Evolutionary conservation across 1,284 basidiomycete genomes (phyloP).

Genomic region (Irpex sp.): DNA sequence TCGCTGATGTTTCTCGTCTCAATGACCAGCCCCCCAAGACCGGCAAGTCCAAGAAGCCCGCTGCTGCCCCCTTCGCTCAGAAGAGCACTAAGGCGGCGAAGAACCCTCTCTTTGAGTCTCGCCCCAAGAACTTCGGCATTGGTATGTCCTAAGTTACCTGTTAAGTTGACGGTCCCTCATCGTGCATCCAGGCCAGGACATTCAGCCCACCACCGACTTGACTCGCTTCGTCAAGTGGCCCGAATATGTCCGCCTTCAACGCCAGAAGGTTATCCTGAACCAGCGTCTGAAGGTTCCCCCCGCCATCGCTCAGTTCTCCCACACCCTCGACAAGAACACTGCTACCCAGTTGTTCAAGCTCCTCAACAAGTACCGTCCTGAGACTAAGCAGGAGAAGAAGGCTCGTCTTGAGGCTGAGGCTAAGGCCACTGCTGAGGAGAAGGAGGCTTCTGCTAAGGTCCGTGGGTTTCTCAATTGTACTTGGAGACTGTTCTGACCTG

Average conservation of each 20-base stretch:
- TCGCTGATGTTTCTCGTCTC: slow-evolving; percentile 71
- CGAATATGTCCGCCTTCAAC: slow-evolving; percentile 96
- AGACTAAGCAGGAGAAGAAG: slow-evolving; percentile 98
- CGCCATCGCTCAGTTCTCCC: slow-evolving; percentile 96
- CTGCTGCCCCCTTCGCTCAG: slow-evolving; percentile 64
- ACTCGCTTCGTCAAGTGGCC: slow-evolving; percentile 99
- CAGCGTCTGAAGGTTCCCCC: slow-evolving; percentile 99
- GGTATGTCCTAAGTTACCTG: slow-evolving; percentile 48
- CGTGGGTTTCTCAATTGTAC: slow-evolving; percentile 13
- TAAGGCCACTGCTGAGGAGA: slow-evolving; percentile 73
- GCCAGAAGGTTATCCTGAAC: slow-evolving; percentile 98
- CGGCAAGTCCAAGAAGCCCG: slow-evolving; percentile 70
- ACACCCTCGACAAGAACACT: slow-evolving; percentile 99
- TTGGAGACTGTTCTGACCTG: slow-evolving; percentile 9
- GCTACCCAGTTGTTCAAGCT: slow-evolving; percentile 98
- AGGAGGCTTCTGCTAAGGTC: slow-evolving; percentile 71
- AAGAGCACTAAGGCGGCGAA: slow-evolving; percentile 78
- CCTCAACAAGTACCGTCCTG: slow-evolving; percentile 94
- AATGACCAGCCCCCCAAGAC: slow-evolving; percentile 86
- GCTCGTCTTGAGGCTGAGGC: slow-evolving; percentile 81
- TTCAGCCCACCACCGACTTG: slow-evolving; percentile 88
- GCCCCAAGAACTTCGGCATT: slow-evolving; percentile 92
- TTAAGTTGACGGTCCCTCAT: background rate
- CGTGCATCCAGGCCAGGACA: slow-evolving; percentile 69
- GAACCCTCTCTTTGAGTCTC: slow-evolving; percentile 96